These are phyloP conservation scores for Rhizopogon vinicolor DNA, from an alignment of 768 basidiomycete species.

Conservation along the genomic window DNA sequence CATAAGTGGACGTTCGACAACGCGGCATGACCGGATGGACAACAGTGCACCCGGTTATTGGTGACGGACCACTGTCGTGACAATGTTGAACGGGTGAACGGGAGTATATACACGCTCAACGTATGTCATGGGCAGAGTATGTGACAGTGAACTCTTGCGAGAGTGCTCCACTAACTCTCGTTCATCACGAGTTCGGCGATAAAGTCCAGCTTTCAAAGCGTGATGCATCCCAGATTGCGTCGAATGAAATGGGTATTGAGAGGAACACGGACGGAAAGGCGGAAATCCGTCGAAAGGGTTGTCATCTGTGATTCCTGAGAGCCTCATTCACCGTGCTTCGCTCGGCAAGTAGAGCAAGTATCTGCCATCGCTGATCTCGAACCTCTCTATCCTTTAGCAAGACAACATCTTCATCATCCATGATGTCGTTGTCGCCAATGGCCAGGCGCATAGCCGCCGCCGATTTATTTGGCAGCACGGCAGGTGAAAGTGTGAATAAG, in stretches of 20 bases:
- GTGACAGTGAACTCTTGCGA: not conserved
- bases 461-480: constrained; percentile 73
- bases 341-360: constrained; percentile 69
- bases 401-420: constrained; percentile 42
- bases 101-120: no score
- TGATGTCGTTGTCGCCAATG: constrained; percentile 44
- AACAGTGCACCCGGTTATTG: no score
- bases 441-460: constrained; percentile 73
- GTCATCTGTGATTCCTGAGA: constrained; percentile 34
- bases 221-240: not conserved
- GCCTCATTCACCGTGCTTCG: constrained; percentile 68
- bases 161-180: not conserved
- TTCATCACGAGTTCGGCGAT: not conserved
- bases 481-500: constrained; percentile 71
- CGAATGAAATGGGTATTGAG: not conserved
- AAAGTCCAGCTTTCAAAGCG: not conserved
- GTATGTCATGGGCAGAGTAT: not conserved
- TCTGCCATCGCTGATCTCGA: constrained; percentile 70
- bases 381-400: constrained; percentile 61
- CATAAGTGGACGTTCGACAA: no score
- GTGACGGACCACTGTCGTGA: no score
- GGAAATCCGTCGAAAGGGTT: not conserved
- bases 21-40: no score
- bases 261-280: not conserved
- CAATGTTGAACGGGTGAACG: no score